These are phyloP conservation scores for Suillus discolor DNA, from an alignment of 768 basidiomycete species.

Conservation along the genomic window DNA sequence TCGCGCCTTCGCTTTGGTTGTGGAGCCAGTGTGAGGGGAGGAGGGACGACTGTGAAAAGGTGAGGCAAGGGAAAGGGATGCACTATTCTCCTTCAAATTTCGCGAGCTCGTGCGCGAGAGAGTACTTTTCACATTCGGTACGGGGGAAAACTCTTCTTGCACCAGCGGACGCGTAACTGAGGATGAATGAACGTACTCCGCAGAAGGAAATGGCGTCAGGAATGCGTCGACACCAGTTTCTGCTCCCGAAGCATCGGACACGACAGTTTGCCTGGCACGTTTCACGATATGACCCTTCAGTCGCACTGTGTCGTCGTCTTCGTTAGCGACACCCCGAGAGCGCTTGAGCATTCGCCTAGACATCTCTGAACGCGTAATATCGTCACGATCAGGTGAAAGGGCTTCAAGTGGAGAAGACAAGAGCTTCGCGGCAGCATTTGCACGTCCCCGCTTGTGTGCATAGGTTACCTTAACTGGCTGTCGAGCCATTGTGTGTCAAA, in stretches of 20 bases:
- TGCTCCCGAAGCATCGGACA: constrained; percentile 6
- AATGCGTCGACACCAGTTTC: constrained; percentile 23
- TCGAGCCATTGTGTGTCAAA: constrained; percentile 11
- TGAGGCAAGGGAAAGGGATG: constrained; percentile 38
- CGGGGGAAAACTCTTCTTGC: constrained; percentile 44
- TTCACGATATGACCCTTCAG: constrained; percentile 33
- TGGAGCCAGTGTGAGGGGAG: constrained; percentile 39
- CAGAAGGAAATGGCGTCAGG: constrained; percentile 30
- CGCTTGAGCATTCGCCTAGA: constrained; percentile 50
- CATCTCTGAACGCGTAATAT: constrained; percentile 43
- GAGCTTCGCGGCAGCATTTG: constrained; percentile 13
- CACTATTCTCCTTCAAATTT: constrained; percentile 42
- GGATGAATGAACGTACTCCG: constrained; percentile 25
- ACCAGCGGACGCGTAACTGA: constrained; percentile 22
- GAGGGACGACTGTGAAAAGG: constrained; percentile 49
- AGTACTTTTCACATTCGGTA: constrained; percentile 38
- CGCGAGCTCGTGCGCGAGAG: constrained; percentile 42
- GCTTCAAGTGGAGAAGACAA: constrained; percentile 31
- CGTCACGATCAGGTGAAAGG: constrained; percentile 29
- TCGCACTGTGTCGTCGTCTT: constrained; percentile 18
- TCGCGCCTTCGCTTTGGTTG: constrained; percentile 33
- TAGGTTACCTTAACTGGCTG: constrained; percentile 29
- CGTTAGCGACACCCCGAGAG: constrained; percentile 36
- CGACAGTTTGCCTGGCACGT: constrained; percentile 31
- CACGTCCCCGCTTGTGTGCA: constrained; percentile 34